Evolutionary conservation across 2,329 filamentous ascomycete genomes (phyloP).

Genomic region (Lecanicillium sp.): DNA sequence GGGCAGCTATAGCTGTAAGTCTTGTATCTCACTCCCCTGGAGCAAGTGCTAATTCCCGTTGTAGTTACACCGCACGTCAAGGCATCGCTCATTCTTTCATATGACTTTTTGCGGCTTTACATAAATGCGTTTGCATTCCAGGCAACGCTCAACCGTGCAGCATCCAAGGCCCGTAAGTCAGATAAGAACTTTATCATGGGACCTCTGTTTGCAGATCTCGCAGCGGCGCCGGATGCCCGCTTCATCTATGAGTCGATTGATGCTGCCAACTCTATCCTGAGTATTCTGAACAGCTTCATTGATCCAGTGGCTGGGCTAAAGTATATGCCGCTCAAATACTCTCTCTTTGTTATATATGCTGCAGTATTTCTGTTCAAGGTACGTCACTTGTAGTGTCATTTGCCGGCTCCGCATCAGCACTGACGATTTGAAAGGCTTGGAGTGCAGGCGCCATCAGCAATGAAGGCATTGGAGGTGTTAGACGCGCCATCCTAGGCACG

Average conservation of each 20-base stretch:
- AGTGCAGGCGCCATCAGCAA: slow-evolving; percentile 51
- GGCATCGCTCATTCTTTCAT: slow-evolving; percentile 58
- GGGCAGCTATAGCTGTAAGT: slow-evolving; percentile 55
- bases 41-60: neutral
- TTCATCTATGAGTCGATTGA: slow-evolving; percentile 61
- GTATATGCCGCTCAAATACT: slow-evolving; percentile 57
- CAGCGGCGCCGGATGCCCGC: slow-evolving; percentile 52
- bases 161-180: slow-evolving; percentile 21
- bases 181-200: slow-evolving; percentile 23
- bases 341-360: slow-evolving; percentile 54
- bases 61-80: slow-evolving; percentile 56
- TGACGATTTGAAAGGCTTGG: slow-evolving; percentile 30
- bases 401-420: neutral
- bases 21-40: no score
- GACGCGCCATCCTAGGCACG: slow-evolving; percentile 48
- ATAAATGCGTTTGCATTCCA: slow-evolving; percentile 72
- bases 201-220: slow-evolving; percentile 43
- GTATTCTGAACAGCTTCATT: slow-evolving; percentile 50
- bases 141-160: slow-evolving; percentile 49
- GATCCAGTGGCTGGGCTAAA: slow-evolving; percentile 50
- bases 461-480: slow-evolving; percentile 45
- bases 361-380: slow-evolving; percentile 60
- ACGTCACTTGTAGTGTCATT: slow-evolving; percentile 4
- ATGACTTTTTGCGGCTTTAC: slow-evolving; percentile 65
- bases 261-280: slow-evolving; percentile 53